phyloP scores from a whole-genome alignment of 2,329 filamentous ascomycete species.

The Davidsoniella virescens region DNA sequence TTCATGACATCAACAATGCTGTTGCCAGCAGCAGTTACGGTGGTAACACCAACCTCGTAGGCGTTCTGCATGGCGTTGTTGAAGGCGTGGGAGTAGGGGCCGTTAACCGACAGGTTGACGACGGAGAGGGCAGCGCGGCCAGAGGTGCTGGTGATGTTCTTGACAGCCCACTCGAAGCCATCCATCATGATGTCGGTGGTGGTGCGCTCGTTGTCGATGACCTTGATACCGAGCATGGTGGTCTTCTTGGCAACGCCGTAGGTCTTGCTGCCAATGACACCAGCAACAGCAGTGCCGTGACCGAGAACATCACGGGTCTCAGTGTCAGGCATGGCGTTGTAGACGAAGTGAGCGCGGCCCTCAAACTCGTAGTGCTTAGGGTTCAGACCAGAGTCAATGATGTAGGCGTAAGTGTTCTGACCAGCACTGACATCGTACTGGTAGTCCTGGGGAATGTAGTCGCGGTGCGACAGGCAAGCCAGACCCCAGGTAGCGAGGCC shows the following conservation, averaged over 20 bases:
- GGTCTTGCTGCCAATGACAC: conserved; percentile 93
- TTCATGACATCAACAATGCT: conserved; percentile 22
- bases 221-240: conserved; percentile 36
- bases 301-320: conserved; percentile 88
- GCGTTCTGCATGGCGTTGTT: conserved; percentile 34
- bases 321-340: conserved; percentile 78
- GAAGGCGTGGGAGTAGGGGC: conserved; percentile 27
- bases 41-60: conserved; percentile 30
- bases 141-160: conserved; percentile 26
- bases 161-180: conserved; percentile 27
- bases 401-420: conserved; percentile 29
- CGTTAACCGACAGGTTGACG: conserved; percentile 40
- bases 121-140: conserved; percentile 28
- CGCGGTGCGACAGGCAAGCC: conserved; percentile 27
- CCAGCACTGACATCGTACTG: conserved; percentile 27
- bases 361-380: conserved; percentile 28
- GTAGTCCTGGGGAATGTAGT: conserved; percentile 22
- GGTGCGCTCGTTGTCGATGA: conserved; percentile 20
- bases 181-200: conserved; percentile 17
- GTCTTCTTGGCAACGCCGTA: conserved; percentile 99
- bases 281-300: conserved; percentile 97
- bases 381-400: conserved; percentile 39
- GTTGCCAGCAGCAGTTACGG: conserved; percentile 41
- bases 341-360: conserved; percentile 80
- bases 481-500: conserved; percentile 27